These are phyloP conservation scores for Collariella sp. DNA, from an alignment of 495 filamentous ascomycete genomes.

Conservation along the genomic window DNA sequence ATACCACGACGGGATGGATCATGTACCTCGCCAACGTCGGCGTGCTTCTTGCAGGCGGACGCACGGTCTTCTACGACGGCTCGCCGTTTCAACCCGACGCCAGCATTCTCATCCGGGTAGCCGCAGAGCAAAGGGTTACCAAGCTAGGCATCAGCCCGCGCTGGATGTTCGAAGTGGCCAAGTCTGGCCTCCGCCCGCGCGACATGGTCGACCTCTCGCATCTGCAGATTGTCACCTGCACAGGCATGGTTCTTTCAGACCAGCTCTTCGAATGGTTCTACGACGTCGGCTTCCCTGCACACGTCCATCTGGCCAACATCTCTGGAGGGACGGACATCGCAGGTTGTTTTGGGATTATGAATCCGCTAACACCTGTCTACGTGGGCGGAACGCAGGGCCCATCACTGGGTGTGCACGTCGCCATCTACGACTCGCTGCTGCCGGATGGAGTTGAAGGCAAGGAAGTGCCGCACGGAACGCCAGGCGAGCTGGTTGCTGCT, in stretches of 20 bases:
- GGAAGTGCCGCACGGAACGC: slow-evolving; percentile 48
- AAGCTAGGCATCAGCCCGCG: slow-evolving; percentile 63
- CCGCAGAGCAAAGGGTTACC: slow-evolving; percentile 50
- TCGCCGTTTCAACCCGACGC: slow-evolving; percentile 63
- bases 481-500: slow-evolving; percentile 66
- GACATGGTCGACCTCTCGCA: slow-evolving; percentile 51
- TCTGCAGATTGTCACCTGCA: slow-evolving; percentile 53
- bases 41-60: slow-evolving; percentile 46
- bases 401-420: slow-evolving; percentile 54
- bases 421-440: slow-evolving; percentile 58
- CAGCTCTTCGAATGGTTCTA: slow-evolving; percentile 76
- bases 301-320: slow-evolving; percentile 60
- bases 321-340: slow-evolving; percentile 72
- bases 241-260: slow-evolving; percentile 71
- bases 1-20: slow-evolving; percentile 70
- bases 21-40: slow-evolving; percentile 61
- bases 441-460: slow-evolving; percentile 41
- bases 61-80: slow-evolving; percentile 64
- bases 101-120: slow-evolving; percentile 48
- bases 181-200: slow-evolving; percentile 48
- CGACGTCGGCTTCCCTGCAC: slow-evolving; percentile 59
- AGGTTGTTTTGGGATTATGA: slow-evolving; percentile 59
- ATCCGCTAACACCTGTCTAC: slow-evolving; percentile 62
- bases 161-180: slow-evolving; percentile 62
- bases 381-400: slow-evolving; percentile 61